Conservation (phyloP, 2,329 filamentous ascomycete genomes). For the Achaetomium macrosporum region DNA sequence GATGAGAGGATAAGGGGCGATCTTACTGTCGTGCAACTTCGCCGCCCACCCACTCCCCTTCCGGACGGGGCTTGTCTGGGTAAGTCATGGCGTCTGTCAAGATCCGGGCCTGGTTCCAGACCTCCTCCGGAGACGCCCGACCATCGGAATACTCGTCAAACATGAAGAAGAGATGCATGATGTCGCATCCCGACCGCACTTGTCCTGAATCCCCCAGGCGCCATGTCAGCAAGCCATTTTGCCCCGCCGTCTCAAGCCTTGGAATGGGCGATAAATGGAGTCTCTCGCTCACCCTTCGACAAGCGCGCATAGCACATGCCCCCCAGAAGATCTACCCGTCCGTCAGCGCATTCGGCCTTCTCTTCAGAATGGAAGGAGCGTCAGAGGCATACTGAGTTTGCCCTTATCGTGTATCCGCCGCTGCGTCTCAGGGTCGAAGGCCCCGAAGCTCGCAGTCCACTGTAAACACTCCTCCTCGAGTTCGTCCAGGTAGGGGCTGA, state of each 20-base stretch:
- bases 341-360: too few relatives aligned
- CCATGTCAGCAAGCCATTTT: background rate
- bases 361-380: too few relatives aligned
- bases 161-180: conserved; percentile 28
- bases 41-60: conserved; percentile 20
- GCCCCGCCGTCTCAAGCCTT: too few relatives aligned
- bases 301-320: background rate
- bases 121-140: conserved; percentile 6
- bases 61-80: conserved; percentile 16
- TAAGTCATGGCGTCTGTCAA: conserved; percentile 23
- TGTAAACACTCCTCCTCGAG: background rate
- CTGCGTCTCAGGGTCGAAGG: background rate
- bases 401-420: background rate
- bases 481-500: background rate
- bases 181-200: conserved; percentile 17
- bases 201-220: background rate
- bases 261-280: too few relatives aligned
- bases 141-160: conserved; percentile 25
- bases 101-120: conserved; percentile 5
- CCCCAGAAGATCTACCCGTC: background rate
- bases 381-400: background rate
- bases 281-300: background rate
- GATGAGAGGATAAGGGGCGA: background rate
- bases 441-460: background rate
- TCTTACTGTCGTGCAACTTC: conserved; percentile 25